Evolutionary conservation across 495 filamentous ascomycete genomes (phyloP), one percentile per base, ranked within the genome.

Genomic region (Penicillium angulare): DNA sequence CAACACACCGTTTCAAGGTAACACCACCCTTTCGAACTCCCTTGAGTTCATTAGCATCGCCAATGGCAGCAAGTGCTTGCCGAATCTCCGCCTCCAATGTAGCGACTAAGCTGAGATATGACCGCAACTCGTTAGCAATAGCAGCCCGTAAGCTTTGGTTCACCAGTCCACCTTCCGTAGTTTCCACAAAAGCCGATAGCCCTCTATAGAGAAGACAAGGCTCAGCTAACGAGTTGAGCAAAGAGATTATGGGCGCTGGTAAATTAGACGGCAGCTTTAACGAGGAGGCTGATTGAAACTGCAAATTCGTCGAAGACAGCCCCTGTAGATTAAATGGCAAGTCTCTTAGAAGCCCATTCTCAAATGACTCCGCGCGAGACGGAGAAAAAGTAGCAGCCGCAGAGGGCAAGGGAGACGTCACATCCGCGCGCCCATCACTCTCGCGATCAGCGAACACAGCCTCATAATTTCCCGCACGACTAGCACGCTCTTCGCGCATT

Each of bases 241-340:
- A 76, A 10, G 89, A 92, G 12, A 96, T 80, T 13, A 97, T 79
- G 3, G 95, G 92, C 5, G 89, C 72, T 4, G 95, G 90, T 13
- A 97, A 74, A 3, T 83, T 86, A 2, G 82, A 54, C 3, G 95
- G 95, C 38, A 99, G 67, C 50, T 86, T 85, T 44, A 92, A 66
- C 13, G 76, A 80, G 10, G 80, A 78, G 7, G 82, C 68, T 21
- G 81, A 81, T 22, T 78, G 60, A 57, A 97, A 97, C 5, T 84
- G 81, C 8, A 99, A 73, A 57, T 90, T 86, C 3, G 82, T 85
- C 0, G 95, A 95, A 7, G 90, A 93, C 16, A 97, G 75, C 4
- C 95, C 95, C 65, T 97, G 95, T 3, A 99, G 78, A 4, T 93
- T 97, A 64, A 90, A 99, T 1, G 95, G 93, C 5, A 97, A 77